Evolutionary conservation across 331 rosid species (phyloP), one percentile per base, ranked within the genome.

Genomic region (Quercus lobata): DNA sequence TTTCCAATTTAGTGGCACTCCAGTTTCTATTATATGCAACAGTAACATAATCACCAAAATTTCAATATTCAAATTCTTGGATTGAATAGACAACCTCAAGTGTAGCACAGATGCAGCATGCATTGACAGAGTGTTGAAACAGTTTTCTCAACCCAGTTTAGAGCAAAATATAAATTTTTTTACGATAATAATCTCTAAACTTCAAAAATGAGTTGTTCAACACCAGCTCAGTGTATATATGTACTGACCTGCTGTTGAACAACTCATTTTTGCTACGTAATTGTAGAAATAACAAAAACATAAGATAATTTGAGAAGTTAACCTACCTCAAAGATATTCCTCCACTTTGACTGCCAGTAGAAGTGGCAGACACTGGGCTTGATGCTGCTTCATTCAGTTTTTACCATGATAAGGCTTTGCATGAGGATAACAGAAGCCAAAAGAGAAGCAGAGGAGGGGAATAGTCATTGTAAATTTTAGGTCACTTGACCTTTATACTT

Each of bases 301-400:
- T 4, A 21, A 57, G 41, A 19, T 58, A 54, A 5, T 24, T 15
- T 74, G 69, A 73, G 78, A 85, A 75, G 57, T 80, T 27, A n/a
- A 79, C 72, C 60, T 32, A 83, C 91, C 69, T 58, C 44, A 76
- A 30, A 71, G 91, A 75, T 27, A 14, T 81, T 69, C 69, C 81
- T 80, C 81, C 89, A 77, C 73, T 88, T 69, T 74, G 85, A 69
- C 73, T 34, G 7, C 81, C 82, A 21, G 71, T 58, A 12, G 84
- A 78, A 69, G 84, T 4, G 21, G 78, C 74, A 69, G 83, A 44
- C 79, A 73, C 77, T 37, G 77, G 75, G 81, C 44, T 80, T 82
- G 78, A 84, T 76, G 83, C 87, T 86, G 81, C 95, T 83, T 87
- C 92, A 76, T 87, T 90, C 90, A 93, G 80, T 93, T 88, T 93